These are phyloP conservation scores for Picochlorum costavermella DNA, from an alignment of 139 green algal species.

Conservation along the genomic window DNA sequence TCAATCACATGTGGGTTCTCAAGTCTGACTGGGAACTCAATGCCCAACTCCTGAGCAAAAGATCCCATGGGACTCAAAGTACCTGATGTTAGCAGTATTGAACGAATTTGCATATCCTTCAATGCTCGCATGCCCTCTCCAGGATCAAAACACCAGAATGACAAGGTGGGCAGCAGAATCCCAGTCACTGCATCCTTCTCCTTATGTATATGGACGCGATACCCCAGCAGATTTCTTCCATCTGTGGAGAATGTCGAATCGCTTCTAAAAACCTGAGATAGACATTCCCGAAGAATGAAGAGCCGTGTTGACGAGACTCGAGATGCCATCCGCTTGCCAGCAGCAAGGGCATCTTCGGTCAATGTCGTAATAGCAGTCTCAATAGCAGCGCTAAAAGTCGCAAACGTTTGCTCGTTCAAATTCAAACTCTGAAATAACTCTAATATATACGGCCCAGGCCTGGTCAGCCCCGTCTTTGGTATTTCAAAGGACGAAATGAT, in stretches of 20 bases:
- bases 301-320: conserved; percentile 35
- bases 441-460: conserved; percentile 33
- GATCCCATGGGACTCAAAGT: conserved; percentile 81
- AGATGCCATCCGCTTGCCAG: conserved; percentile 27
- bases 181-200: conserved; percentile 24
- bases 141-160: conserved; percentile 88
- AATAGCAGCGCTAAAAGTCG: conserved; percentile 17
- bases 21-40: conserved; percentile 77
- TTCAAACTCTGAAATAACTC: conserved; percentile 29
- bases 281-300: conserved; percentile 27
- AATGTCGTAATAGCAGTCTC: conserved; percentile 29
- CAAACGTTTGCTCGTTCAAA: conserved; percentile 18
- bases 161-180: conserved; percentile 51
- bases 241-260: conserved; percentile 9
- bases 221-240: conserved; percentile 25
- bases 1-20: conserved; percentile 94
- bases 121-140: conserved; percentile 55
- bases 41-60: conserved; percentile 80
- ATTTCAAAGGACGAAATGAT: conserved; percentile 21
- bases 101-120: conserved; percentile 37
- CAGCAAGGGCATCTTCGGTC: conserved; percentile 18
- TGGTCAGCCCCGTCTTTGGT: conserved; percentile 26
- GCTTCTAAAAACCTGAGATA: conserved; percentile 57
- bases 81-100: conserved; percentile 83
- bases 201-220: conserved; percentile 65